Conservation (phyloP, 331 rosid genomes). For the Spiraea crenata region DNA sequence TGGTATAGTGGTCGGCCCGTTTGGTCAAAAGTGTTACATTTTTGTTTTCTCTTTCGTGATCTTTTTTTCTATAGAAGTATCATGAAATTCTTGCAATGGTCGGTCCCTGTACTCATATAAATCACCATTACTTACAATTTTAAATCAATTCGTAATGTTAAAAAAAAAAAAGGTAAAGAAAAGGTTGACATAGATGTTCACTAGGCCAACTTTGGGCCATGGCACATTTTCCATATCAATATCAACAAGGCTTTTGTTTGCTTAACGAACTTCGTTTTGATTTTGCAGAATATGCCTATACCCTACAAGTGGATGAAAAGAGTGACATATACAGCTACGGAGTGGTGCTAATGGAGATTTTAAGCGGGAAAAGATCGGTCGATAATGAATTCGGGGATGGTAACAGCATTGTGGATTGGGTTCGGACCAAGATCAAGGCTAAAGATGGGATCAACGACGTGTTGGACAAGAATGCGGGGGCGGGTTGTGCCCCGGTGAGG, state of each 20-base stretch:
- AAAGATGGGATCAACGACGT: slow-evolving; percentile 54
- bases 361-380: slow-evolving; percentile 66
- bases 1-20: neutral
- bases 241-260: too few species aligned
- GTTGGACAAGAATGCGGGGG: slow-evolving; percentile 71
- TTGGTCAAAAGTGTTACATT: slow-evolving; percentile 11
- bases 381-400: slow-evolving; percentile 82
- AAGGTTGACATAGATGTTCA: slow-evolving; percentile 15
- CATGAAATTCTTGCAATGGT: slow-evolving; percentile 3
- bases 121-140: neutral
- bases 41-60: neutral
- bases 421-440: slow-evolving; percentile 51
- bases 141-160: neutral
- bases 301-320: slow-evolving; percentile 93
- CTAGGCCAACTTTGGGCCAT: neutral
- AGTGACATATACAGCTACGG: slow-evolving; percentile 94
- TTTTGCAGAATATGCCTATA: slow-evolving; percentile 80
- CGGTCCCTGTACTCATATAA: neutral
- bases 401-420: slow-evolving; percentile 90
- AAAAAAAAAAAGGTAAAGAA: neutral
- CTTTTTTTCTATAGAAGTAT: neutral
- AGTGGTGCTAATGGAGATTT: slow-evolving; percentile 79
- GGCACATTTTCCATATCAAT: neutral
- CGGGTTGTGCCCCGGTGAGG: slow-evolving; percentile 54
- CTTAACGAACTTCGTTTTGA: neutral